A percentile compares a stretch with the other conserved stretches of the same genome.
phyloP scores from a whole-genome alignment of 148 eudicot species.

The Bassia scoparia region DNA sequence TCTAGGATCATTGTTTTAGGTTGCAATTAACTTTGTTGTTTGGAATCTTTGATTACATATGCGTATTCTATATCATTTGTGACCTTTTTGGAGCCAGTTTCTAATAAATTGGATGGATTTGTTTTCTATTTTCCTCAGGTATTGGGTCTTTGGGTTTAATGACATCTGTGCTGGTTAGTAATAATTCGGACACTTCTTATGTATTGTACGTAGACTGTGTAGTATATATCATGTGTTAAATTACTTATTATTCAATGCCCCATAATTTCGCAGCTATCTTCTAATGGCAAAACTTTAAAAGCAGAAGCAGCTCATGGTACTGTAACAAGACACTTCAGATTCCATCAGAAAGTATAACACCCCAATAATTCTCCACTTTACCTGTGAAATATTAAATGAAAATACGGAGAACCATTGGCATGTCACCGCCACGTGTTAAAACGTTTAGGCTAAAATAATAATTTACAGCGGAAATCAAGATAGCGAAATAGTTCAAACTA shows the following conservation, averaged over 20 bases:
- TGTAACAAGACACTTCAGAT: slow-evolving; percentile 79
- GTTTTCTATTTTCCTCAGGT: slow-evolving; percentile 37
- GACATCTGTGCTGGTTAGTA: slow-evolving; percentile 80
- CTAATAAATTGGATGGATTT: background rate
- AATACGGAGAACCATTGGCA: too few species aligned
- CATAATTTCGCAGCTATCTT: slow-evolving; percentile 51
- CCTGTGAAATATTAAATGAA: too few species aligned
- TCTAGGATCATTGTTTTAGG: background rate
- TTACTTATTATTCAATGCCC: slow-evolving; percentile 1
- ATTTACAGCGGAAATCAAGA: too few species aligned
- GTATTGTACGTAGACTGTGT: background rate
- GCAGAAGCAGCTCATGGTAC: slow-evolving; percentile 98
- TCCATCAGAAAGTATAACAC: slow-evolving; percentile 91
- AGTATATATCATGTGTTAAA: background rate
- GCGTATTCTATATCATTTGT: background rate
- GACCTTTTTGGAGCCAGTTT: background rate
- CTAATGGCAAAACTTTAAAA: slow-evolving; percentile 88
- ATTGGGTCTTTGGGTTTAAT: slow-evolving; percentile 86
- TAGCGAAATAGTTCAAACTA: too few species aligned
- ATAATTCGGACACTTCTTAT: background rate
- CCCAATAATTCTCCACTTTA: too few species aligned
- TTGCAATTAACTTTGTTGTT: background rate
- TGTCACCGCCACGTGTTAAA: too few species aligned
- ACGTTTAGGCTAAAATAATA: too few species aligned
- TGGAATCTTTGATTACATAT: background rate